Evolutionary conservation across 305 asterid genomes (phyloP).

Genomic region (Solanum hybrid): DNA sequence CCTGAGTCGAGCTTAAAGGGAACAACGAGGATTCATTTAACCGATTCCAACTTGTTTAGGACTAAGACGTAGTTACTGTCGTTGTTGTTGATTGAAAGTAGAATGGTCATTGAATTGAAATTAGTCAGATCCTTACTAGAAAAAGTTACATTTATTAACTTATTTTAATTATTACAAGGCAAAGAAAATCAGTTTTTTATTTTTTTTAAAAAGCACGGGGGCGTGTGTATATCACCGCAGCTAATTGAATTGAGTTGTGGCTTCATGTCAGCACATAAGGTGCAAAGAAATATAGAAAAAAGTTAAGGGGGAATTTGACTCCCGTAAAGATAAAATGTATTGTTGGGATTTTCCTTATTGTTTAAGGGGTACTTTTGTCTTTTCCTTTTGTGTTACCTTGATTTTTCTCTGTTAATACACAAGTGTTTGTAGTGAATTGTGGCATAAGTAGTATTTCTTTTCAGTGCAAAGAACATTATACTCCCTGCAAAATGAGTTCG

Average conservation of each 20-base stretch:
- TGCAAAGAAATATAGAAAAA: too few species aligned
- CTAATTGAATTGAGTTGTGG: background rate
- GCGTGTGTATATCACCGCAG: background rate
- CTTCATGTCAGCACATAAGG: background rate
- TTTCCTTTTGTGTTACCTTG: too few species aligned
- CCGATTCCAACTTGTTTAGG: background rate
- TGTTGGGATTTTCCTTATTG: background rate
- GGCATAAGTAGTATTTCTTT: background rate
- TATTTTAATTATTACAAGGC: too few species aligned
- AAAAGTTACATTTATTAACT: background rate
- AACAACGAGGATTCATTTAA: background rate
- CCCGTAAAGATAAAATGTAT: too few species aligned
- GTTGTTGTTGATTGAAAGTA: background rate
- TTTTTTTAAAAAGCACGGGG: too few species aligned
- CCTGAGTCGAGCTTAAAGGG: too few species aligned
- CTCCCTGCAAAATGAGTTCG: background rate
- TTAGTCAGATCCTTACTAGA: background rate
- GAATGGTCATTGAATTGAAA: background rate
- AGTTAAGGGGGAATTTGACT: too few species aligned
- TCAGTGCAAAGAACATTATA: background rate
- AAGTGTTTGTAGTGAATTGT: background rate
- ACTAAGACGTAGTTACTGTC: background rate
- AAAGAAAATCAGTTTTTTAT: too few species aligned
- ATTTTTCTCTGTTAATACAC: background rate
- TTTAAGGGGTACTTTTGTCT: background rate